Percentiles rank a stretch among this genome's conserved stretches.
Evolutionary conservation across 129 eudicot genomes (phyloP).

Genomic region (Chrysanthemum lavandulifolium): DNA sequence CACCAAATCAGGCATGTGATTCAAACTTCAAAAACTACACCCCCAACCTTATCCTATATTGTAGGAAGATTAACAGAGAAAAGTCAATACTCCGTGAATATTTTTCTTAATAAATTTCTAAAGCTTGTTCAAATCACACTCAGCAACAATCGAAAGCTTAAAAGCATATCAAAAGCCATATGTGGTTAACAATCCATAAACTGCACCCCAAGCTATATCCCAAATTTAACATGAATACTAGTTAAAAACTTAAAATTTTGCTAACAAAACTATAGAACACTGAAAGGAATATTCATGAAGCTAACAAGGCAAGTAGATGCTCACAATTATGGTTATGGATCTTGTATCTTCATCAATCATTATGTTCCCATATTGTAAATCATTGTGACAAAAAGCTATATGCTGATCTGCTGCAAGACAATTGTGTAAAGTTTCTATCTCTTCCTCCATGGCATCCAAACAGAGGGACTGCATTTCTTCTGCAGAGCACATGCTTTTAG

Average conservation of each 20-base stretch:
- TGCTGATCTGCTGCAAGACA: slow-evolving; percentile 41
- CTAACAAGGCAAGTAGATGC: slow-evolving; percentile 30
- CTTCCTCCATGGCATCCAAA: slow-evolving; percentile 57
- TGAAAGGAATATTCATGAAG: slow-evolving; percentile 9
- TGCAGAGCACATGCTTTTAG: slow-evolving; percentile 52
- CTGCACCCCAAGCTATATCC: too few species aligned
- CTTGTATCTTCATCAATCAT: slow-evolving; percentile 90
- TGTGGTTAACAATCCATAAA: too few species aligned
- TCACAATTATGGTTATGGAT: slow-evolving; percentile 83
- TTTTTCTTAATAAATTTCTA: too few species aligned
- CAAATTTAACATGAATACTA: too few species aligned
- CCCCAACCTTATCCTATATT: too few species aligned
- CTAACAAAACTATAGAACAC: neutral
- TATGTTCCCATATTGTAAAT: slow-evolving; percentile 95
- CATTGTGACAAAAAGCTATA: slow-evolving; percentile 92
- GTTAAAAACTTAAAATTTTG: too few species aligned
- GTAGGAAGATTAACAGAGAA: slow-evolving; percentile 9
- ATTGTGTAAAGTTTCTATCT: slow-evolving; percentile 58
- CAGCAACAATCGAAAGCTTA: too few species aligned
- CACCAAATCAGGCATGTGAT: too few species aligned
- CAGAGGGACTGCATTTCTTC: slow-evolving; percentile 50
- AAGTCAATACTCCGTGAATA: neutral
- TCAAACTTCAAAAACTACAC: too few species aligned
- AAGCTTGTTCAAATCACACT: too few species aligned
- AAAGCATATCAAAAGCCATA: too few species aligned